These are phyloP conservation scores for Colletotrichum lupini DNA, from an alignment of 2,329 filamentous ascomycete species.

Conservation along the genomic window DNA sequence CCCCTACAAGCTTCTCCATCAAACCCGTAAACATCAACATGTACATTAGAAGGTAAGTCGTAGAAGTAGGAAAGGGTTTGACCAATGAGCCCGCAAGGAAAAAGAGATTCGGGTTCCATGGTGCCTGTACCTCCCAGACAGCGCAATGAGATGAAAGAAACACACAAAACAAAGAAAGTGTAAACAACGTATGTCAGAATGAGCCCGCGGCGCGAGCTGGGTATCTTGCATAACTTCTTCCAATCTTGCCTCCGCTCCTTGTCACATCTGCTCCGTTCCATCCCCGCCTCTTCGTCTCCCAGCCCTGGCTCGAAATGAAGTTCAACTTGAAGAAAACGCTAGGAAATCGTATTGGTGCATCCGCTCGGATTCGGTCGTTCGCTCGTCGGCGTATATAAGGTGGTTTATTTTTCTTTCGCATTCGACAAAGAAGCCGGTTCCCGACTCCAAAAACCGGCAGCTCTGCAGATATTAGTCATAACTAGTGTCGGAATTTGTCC, in stretches of 20 bases:
- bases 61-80: constrained; percentile 22
- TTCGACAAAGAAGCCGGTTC: constrained; percentile 26
- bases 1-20: not conserved
- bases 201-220: constrained; percentile 51
- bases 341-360: constrained; percentile 37
- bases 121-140: constrained; percentile 27
- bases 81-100: not conserved
- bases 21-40: constrained; percentile 25
- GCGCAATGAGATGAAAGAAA: constrained; percentile 31
- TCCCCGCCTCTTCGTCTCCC: constrained; percentile 36
- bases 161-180: constrained; percentile 33
- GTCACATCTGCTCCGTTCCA: not conserved
- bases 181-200: constrained; percentile 46
- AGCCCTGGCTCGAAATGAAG: constrained; percentile 38
- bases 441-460: constrained; percentile 28
- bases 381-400: constrained; percentile 34
- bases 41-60: constrained; percentile 29
- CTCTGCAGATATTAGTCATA: constrained; percentile 7
- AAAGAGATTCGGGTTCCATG: not conserved
- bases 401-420: constrained; percentile 4
- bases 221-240: constrained; percentile 50
- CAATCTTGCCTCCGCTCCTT: constrained; percentile 29
- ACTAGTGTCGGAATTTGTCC: not conserved
- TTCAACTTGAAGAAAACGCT: constrained; percentile 38
- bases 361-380: constrained; percentile 38